A percentile compares a stretch with the other conserved stretches of the same genome.
Evolutionary conservation across 768 basidiomycete species (phyloP).

Genomic region (Amanita inopinata): DNA sequence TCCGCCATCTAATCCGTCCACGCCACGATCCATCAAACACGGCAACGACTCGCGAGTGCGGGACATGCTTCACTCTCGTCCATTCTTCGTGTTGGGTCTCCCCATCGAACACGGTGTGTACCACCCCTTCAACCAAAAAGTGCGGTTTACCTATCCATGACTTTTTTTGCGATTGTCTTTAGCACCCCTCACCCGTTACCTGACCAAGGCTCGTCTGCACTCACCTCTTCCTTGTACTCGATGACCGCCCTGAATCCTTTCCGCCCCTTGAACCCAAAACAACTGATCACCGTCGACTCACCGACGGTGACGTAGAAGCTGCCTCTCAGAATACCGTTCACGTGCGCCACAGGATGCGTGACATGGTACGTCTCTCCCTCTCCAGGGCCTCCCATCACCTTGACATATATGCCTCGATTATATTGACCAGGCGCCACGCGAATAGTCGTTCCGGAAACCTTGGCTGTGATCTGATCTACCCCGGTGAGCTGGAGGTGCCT

Average conservation of each 20-base stretch:
- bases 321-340: slow-evolving; percentile 88
- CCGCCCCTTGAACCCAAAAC: slow-evolving; percentile 37
- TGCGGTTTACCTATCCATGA: slow-evolving; percentile 88
- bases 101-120: slow-evolving; percentile 70
- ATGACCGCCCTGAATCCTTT: slow-evolving; percentile 67
- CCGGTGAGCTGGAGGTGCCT: slow-evolving; percentile 65
- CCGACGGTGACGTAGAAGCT: slow-evolving; percentile 85
- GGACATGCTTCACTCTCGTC: slow-evolving; percentile 88
- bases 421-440: slow-evolving; percentile 73
- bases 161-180: too few relatives aligned
- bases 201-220: slow-evolving; percentile 14
- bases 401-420: slow-evolving; percentile 86
- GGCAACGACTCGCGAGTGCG: slow-evolving; percentile 65
- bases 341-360: slow-evolving; percentile 80
- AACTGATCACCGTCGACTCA: slow-evolving; percentile 76
- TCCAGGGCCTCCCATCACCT: slow-evolving; percentile 62
- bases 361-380: slow-evolving; percentile 80
- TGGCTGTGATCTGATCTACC: slow-evolving; percentile 89
- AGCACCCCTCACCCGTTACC: not conserved
- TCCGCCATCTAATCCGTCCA: slow-evolving; percentile 72
- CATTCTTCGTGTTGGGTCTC: slow-evolving; percentile 57
- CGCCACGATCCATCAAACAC: slow-evolving; percentile 87
- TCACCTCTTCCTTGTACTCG: slow-evolving; percentile 93
- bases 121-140: slow-evolving; percentile 79
- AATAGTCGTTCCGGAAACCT: slow-evolving; percentile 80